Evolutionary conservation across 2,329 filamentous ascomycete genomes (phyloP).

Genomic region (Talaromyces sp.): DNA sequence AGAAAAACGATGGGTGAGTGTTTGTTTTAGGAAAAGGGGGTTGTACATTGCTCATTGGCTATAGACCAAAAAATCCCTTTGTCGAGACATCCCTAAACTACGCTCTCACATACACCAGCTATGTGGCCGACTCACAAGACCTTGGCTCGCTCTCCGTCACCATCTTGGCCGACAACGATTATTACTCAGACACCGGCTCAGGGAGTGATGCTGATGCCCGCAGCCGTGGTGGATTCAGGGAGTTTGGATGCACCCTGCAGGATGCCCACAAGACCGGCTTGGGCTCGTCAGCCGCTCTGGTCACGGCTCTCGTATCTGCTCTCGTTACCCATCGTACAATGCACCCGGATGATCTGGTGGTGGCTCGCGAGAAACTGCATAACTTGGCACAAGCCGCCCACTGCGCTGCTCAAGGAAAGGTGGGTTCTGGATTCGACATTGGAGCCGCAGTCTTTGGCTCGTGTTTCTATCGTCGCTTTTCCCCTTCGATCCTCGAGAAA

Average conservation of each 20-base stretch:
- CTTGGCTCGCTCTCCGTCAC: conserved; percentile 68
- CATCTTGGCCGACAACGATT: conserved; percentile 91
- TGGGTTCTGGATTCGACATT: conserved; percentile 93
- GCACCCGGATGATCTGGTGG: conserved; percentile 38
- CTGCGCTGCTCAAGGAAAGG: conserved; percentile 93
- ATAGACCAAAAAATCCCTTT: conserved; percentile 68
- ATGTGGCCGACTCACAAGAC: conserved; percentile 46
- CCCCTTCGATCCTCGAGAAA: conserved; percentile 63
- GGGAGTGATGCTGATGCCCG: conserved; percentile 28
- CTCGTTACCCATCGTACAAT: conserved; percentile 41
- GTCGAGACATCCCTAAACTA: conserved; percentile 89
- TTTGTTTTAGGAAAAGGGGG: neutral
- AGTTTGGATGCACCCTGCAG: conserved; percentile 69
- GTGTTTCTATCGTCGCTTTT: conserved; percentile 89
- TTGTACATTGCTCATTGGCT: neutral
- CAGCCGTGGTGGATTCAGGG: conserved; percentile 58
- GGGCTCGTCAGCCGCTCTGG: conserved; percentile 88
- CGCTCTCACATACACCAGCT: conserved; percentile 70
- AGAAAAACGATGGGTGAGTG: conserved; percentile 43
- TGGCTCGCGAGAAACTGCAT: conserved; percentile 63
- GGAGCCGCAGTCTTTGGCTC: conserved; percentile 89
- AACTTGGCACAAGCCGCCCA: conserved; percentile 92
- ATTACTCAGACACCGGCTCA: conserved; percentile 72
- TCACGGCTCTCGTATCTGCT: conserved; percentile 69
- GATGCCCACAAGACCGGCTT: conserved; percentile 92